Evolutionary conservation across 2,329 filamentous ascomycete species (phyloP), one percentile per base, ranked within the genome.

Genomic region (Aureobasidium sp.): DNA sequence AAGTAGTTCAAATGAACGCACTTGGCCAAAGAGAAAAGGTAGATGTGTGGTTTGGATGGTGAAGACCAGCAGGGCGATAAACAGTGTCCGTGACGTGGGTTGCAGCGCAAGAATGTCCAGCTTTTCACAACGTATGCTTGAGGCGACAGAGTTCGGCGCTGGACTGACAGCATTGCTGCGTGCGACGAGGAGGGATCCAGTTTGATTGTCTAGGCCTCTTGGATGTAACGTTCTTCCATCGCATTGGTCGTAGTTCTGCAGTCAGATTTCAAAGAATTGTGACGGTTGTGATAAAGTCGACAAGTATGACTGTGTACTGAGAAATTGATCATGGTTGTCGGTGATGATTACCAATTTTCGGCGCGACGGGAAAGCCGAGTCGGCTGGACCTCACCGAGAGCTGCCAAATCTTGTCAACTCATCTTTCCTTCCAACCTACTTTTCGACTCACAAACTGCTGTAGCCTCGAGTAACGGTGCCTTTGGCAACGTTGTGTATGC

Each of bases 101-200:
- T 65, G 55, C 49, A 62, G 19, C 65, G 64, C 3, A 62, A 57
- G 49, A 62, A 65, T 13, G 60, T 67, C 33, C 66, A 66, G 62
- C 65, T 66, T 35, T 65, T 65, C 47, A 57, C 59, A 3, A 59
- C 54, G 8, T 67, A 66, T 62, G 61, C 55, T 35, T 67, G 61
- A 64, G 35, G 23, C 7, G 17, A 3, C 2, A 11, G 21, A 25
- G n/a, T n/a, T n/a, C n/a, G n/a, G n/a, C n/a, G n/a, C n/a, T n/a
- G n/a, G n/a, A n/a, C n/a, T n/a, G n/a, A n/a, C n/a, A n/a, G n/a
- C n/a, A n/a, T n/a, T n/a, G n/a, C n/a, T n/a, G n/a, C n/a, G n/a
- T n/a, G n/a, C n/a, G n/a, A n/a, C n/a, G n/a, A n/a, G n/a, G n/a
- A n/a, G n/a, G n/a, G n/a, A n/a, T n/a, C n/a, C n/a, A n/a, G n/a